Conservation (phyloP, 306 rosid genomes). For the Argentina anserina region DNA sequence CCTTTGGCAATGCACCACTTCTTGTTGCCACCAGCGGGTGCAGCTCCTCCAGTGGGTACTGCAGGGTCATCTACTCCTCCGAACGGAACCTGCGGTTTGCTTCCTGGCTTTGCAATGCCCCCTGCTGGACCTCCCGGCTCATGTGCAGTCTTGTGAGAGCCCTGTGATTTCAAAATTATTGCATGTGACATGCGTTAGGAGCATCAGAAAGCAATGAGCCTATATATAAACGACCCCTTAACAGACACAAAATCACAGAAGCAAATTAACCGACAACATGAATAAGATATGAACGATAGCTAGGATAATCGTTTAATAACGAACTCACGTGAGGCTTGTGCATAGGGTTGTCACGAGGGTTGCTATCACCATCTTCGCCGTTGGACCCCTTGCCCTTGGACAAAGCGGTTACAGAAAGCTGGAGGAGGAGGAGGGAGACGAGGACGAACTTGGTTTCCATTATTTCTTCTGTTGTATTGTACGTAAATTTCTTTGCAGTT, state of each 20-base stretch:
- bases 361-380: too few species aligned
- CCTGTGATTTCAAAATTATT: not conserved
- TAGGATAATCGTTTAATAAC: not conserved
- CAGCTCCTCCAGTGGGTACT: not conserved
- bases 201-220: not conserved
- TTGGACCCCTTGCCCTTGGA: too few species aligned
- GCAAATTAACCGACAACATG: not conserved
- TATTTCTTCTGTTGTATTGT: not conserved
- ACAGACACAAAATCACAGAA: not conserved
- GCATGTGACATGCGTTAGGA: not conserved
- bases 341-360: not conserved
- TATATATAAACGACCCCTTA: too few species aligned
- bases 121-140: not conserved
- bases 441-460: not conserved
- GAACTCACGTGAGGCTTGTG: not conserved
- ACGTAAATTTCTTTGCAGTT: not conserved
- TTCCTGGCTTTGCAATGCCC: not conserved
- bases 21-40: not conserved
- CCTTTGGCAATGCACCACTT: not conserved
- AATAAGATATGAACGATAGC: not conserved
- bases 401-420: not conserved
- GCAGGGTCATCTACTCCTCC: not conserved
- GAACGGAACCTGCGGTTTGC: not conserved
- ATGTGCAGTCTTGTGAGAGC: not conserved
- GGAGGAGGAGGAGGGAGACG: not conserved